Base-by-base conservation (phyloP, 1,284 basidiomycete species). In the Athelia sp. region DNA sequence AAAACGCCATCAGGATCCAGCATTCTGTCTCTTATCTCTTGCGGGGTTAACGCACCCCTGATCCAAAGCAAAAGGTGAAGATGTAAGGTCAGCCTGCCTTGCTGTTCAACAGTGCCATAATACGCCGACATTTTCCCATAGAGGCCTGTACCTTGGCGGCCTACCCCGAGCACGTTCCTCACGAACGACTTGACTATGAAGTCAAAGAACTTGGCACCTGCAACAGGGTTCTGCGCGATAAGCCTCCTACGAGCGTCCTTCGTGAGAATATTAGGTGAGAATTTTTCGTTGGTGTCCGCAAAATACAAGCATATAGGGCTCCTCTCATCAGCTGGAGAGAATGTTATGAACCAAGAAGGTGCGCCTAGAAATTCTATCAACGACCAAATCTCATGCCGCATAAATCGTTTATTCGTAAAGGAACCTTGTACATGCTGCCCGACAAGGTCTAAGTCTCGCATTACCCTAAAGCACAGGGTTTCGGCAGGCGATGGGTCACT, bases 331-430 rank as follows among this genome's bases (percentile, higher is more conserved):
- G 54, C 51, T 23, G 62, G 62, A 8, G 61, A 47, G 24, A 62
- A 57, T 11, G 62, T 65, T 1, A 65, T 56, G 46, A 61, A 66
- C 57, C 59, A 64, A 0, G 55, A 48, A 3, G 65, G 65, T 10
- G 60, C 56, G 18, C 64, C 62, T 11, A 48, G 23, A 38, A 57
- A 55, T 11, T 52, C 54, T 10, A 66, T 64, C 8, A 72, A 45
- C 1, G 68, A 64, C 67, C 67, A 68, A 2, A 72, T 65, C 47
- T 74, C 64, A 53, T 66, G 65, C 18, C 65, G 23, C 63, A 64
- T 65, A 44, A 63, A 58, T 54, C 69, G 70, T 40, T 65, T 65
- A 2, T 48, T 55, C 3, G 64, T 63, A 1, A 56, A 53, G 6
- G 70, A 72, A 0, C 68, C 65, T 15, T 62, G 40, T 1, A 72